Evolutionary conservation across 495 filamentous ascomycete species (phyloP).

Genomic region (Lophium mytilinum): DNA sequence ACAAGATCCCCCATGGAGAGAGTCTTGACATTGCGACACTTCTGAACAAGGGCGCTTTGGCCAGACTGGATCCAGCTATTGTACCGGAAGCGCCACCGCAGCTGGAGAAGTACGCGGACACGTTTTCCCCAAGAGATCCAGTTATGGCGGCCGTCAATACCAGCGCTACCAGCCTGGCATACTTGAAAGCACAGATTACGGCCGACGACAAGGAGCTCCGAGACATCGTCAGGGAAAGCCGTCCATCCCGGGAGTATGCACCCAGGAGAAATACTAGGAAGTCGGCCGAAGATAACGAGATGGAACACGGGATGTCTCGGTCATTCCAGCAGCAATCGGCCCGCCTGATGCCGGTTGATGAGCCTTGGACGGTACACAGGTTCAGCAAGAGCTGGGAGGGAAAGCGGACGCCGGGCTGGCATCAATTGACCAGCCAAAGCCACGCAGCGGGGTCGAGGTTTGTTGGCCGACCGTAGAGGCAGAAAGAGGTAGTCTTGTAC

Average conservation of each 20-base stretch:
- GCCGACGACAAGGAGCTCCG: constrained; percentile 64
- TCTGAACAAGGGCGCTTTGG: constrained; percentile 55
- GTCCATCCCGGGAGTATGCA: neutral
- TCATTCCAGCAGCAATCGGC: neutral
- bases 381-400: neutral
- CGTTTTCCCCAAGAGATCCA: constrained; percentile 62
- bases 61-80: constrained; percentile 57
- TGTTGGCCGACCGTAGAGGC: neutral
- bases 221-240: constrained; percentile 56
- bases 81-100: constrained; percentile 43
- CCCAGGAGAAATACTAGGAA: neutral
- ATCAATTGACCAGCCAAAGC: neutral
- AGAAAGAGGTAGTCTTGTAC: neutral
- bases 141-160: constrained; percentile 62
- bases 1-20: constrained; percentile 76
- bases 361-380: neutral
- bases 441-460: neutral
- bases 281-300: constrained; percentile 1
- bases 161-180: constrained; percentile 41
- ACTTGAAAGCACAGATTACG: constrained; percentile 78
- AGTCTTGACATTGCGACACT: constrained; percentile 70
- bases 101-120: constrained; percentile 55
- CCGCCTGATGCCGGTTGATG: neutral
- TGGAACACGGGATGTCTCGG: neutral
- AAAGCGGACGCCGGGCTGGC: neutral